These are phyloP conservation scores for Datura wrightii DNA, from an alignment of 257 asterid genomes.

Conservation along the genomic window DNA sequence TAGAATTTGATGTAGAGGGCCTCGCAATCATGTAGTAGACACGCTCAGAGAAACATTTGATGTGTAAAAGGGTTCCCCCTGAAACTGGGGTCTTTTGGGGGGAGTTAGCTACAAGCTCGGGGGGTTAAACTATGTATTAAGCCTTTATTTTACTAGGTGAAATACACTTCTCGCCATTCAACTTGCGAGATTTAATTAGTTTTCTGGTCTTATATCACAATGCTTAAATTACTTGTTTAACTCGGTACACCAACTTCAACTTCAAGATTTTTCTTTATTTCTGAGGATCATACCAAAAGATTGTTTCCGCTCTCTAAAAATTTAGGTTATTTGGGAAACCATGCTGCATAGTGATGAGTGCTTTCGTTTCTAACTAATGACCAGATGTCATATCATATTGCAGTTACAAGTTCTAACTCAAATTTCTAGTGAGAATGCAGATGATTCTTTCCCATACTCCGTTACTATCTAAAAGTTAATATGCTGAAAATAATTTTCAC, in stretches of 20 bases:
- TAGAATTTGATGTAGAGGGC: neutral
- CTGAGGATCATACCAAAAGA: neutral
- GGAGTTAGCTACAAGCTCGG: neutral
- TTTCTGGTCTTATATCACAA: neutral
- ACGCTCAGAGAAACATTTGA: too few species aligned
- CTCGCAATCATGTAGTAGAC: neutral
- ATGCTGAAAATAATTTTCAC: too few species aligned
- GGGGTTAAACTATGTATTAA: neutral
- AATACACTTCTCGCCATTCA: neutral
- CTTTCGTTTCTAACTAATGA: neutral
- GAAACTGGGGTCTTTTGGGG: too few species aligned
- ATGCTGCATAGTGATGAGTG: too few species aligned
- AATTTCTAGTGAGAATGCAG: too few species aligned
- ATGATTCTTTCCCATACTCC: too few species aligned
- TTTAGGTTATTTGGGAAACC: too few species aligned
- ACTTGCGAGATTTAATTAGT: neutral
- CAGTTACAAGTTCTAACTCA: too few species aligned
- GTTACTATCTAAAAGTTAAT: too few species aligned
- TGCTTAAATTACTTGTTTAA: neutral
- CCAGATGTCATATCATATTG: too few species aligned
- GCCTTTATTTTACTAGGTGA: neutral
- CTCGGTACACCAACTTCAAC: neutral
- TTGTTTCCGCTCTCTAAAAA: too few species aligned
- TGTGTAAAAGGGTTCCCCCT: neutral
- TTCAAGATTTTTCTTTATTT: neutral